These are phyloP conservation scores for Fusarium caatingaense DNA, from an alignment of 2,329 filamentous ascomycete species.

Conservation along the genomic window DNA sequence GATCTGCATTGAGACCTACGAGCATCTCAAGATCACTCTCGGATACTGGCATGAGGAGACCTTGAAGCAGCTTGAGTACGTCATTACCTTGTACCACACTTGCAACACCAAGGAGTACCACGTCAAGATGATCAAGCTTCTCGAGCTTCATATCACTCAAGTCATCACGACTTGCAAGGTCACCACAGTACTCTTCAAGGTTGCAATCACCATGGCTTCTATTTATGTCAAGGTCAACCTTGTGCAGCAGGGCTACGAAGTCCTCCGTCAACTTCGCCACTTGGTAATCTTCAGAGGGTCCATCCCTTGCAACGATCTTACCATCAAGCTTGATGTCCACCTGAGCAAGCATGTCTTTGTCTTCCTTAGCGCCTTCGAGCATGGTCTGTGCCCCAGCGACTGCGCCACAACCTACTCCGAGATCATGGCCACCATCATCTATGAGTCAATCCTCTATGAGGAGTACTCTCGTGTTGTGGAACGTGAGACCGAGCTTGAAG, in stretches of 20 bases:
- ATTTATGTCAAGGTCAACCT: constrained; percentile 59
- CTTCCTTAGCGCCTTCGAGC: constrained; percentile 60
- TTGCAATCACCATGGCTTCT: constrained; percentile 58
- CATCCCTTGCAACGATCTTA: constrained; percentile 53
- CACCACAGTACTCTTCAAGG: constrained; percentile 61
- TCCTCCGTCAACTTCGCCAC: constrained; percentile 62
- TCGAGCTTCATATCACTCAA: constrained; percentile 56
- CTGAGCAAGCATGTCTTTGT: constrained; percentile 55
- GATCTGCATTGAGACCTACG: constrained; percentile 55
- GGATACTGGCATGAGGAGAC: constrained; percentile 61
- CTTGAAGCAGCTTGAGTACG: constrained; percentile 56
- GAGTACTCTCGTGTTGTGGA: constrained; percentile 43
- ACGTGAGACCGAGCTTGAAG: constrained; percentile 33
- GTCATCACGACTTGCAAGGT: constrained; percentile 51
- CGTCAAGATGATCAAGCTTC: constrained; percentile 51
- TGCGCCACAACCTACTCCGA: constrained; percentile 54
- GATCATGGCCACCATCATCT: constrained; percentile 48
- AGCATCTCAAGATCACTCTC: constrained; percentile 55
- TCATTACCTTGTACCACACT: constrained; percentile 56
- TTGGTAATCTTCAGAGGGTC: constrained; percentile 57
- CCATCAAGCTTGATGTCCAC: constrained; percentile 52
- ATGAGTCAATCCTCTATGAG: constrained; percentile 41
- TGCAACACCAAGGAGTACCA: constrained; percentile 54
- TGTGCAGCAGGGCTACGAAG: constrained; percentile 52
- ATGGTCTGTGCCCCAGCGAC: constrained; percentile 51